Base-by-base conservation (phyloP, 1,139 yeast genomes). In the Nematodospora anomalae region DNA sequence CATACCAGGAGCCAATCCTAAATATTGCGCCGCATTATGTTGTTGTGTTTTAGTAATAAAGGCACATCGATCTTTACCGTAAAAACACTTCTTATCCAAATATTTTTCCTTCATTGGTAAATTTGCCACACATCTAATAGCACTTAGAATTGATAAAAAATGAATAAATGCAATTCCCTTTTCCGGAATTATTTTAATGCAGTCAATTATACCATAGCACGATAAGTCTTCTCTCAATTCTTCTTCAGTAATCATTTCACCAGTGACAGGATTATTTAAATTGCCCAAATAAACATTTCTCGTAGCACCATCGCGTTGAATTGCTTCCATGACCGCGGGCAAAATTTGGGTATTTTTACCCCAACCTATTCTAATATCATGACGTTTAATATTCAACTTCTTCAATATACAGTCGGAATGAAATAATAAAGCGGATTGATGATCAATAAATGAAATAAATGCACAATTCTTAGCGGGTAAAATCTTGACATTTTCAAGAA, bases 1-100 rank as follows among this genome's bases (percentile, higher is more conserved):
- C 78, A 83, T 80, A 18, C 95, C 95, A 15, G 95, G 95, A 28
- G 90, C 89, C 49, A 89, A 74, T 2, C 97, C 97, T 43, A 90
- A 68, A 58, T 88, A 90, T 62, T 90, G 96, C 6, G 97, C 96
- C 15, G 97, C 97, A 59, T 90, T 89, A 57, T 90, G 97, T 62
- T 89, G 96, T 62, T 92, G 97, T 20, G 97, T 86, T 60, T 87
- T 88, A 26, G 97, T 88, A 36, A 90, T 86, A 53, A 78, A 78
- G 4, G 83, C 83, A 61, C 83, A 78, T 52, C 83, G 58, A 55
- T 84, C 82, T 43, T 78, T 78, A 43, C 83, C 83, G 47, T 77
- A 78, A 50, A 74, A 77, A 35, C 80, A 76, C 53, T 76, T 77
- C 41, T 72, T 73, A 46, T 76, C 80, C 49, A 71, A 65, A 52